Conservation (phyloP, 2,329 filamentous ascomycete genomes). For the Microcyclospora pomicola region DNA sequence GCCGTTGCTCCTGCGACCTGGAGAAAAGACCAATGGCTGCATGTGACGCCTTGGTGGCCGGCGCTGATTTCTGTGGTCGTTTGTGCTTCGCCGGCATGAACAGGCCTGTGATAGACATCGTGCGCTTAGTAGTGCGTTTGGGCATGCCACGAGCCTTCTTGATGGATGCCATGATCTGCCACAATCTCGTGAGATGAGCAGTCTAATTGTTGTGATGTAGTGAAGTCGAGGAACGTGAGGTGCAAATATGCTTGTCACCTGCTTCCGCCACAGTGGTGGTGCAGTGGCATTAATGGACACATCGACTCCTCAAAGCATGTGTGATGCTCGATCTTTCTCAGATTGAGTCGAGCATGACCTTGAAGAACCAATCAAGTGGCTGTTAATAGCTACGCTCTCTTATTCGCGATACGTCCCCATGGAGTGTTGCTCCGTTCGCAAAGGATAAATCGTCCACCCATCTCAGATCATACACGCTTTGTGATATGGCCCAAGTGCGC, state of each 20-base stretch:
- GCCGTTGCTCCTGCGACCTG: neutral
- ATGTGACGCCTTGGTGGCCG: neutral
- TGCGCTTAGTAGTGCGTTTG: conserved; percentile 3
- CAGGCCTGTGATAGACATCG: conserved; percentile 6
- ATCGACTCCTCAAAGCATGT: too few species aligned
- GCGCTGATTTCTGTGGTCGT: neutral
- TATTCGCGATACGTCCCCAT: neutral
- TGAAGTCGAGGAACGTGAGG: neutral
- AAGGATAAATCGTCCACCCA: neutral
- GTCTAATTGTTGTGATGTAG: neutral
- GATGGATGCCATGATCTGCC: neutral
- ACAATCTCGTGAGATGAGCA: neutral
- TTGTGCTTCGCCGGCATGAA: conserved; percentile 2
- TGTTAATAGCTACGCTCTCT: too few species aligned
- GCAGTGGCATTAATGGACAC: too few species aligned
- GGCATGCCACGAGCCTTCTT: conserved; percentile 7
- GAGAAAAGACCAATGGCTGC: neutral
- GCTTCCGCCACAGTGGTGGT: too few species aligned
- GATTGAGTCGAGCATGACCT: neutral
- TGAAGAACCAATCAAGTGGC: neutral
- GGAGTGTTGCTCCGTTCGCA: neutral
- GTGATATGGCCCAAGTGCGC: neutral
- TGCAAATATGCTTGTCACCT: neutral
- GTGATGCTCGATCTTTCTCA: neutral
- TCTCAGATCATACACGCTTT: too few species aligned